phyloP scores from a whole-genome alignment of 176 grass and related monocot genomes.

The Elaeis guineensis region DNA sequence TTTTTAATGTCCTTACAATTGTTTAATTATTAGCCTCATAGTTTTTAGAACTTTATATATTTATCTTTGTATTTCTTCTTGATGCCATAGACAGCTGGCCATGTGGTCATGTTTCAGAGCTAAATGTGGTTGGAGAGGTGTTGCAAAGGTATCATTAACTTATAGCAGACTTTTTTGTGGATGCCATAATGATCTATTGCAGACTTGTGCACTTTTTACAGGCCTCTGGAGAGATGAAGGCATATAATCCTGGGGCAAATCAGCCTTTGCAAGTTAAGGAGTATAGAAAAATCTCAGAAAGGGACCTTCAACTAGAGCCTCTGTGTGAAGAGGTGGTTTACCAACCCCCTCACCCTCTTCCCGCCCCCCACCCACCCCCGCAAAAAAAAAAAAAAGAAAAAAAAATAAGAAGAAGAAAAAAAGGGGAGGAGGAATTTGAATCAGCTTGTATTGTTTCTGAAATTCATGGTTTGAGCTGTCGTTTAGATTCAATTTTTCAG shows the following conservation, averaged over 20 bases:
- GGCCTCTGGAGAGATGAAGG: slow-evolving; percentile 15
- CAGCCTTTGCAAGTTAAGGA: slow-evolving; percentile 25
- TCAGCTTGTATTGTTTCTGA: too few relatives aligned
- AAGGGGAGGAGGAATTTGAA: too few relatives aligned
- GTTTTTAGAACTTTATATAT: slow-evolving; percentile 12
- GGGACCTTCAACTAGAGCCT: slow-evolving; percentile 55
- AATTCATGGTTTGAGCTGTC: too few relatives aligned
- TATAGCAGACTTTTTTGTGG: neutral
- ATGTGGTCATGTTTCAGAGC: slow-evolving; percentile 72
- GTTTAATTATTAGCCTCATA: neutral
- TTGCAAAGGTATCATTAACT: slow-evolving; percentile 25
- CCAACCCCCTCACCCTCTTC: too few relatives aligned
- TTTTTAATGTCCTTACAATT: slow-evolving; percentile 13
- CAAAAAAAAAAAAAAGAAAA: too few relatives aligned
- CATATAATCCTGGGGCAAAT: neutral
- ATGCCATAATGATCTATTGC: too few relatives aligned
- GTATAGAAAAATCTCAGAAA: slow-evolving; percentile 46
- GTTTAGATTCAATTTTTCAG: too few relatives aligned
- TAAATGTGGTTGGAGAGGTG: slow-evolving; percentile 72
- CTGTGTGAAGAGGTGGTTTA: slow-evolving; percentile 54
- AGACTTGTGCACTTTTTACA: slow-evolving; percentile 11
- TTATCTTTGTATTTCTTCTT: slow-evolving; percentile 7
- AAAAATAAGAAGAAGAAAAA: too few relatives aligned
- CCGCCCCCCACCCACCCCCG: too few relatives aligned
- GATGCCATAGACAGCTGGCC: slow-evolving; percentile 35